Base-by-base conservation (phyloP, 148 eudicot species). In the Fagopyrum esculentum region DNA sequence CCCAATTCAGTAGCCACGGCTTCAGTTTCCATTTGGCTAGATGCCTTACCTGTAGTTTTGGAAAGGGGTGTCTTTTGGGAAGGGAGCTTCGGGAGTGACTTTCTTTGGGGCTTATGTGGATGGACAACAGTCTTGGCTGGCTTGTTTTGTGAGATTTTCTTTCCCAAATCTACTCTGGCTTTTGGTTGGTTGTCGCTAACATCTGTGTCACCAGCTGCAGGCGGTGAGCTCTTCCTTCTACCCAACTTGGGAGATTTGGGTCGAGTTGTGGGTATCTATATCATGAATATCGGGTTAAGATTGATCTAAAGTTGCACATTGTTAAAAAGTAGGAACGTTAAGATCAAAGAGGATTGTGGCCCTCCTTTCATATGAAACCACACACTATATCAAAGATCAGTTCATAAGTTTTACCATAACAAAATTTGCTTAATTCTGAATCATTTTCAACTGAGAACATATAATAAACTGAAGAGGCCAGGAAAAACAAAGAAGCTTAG, bases 171-270 rank as follows among this genome's bases (percentile, higher is more conserved):
- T 71, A 82, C 73, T 76, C 89, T 81, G 74, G 57, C 81, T 29
- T 19, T 70, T 4, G 12, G 49, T 44, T 45, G 78, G 78, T 69
- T 81, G 61, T 16, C 72, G 56, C 56, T 78, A 66, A 79, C 70
- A 61, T 78, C 86, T 54, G 78, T 88, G 80, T 82, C 85, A 52
- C 83, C 72, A 35, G 86, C 89, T 61, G 75, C 79, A 45, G 81
- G 69, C 9, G 88, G 81, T 15, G 92, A 74, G 76, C 73, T 79
- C 85, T 93, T 93, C 79, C 84, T 93, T 71, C 97, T 83, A 69
- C 97, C 98, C 56, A 93, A 87, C 89, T 89, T 93, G 50, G 98
- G 98, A 22, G 98, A 93, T 82, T 81, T 89, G 30, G 98, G 90
- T 75, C 98, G 87, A 2, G 98, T 93, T 74, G 89, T 83, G 40